Evolutionary conservation across 345 rosid genomes (phyloP).

Genomic region (Heritiera fomes): DNA sequence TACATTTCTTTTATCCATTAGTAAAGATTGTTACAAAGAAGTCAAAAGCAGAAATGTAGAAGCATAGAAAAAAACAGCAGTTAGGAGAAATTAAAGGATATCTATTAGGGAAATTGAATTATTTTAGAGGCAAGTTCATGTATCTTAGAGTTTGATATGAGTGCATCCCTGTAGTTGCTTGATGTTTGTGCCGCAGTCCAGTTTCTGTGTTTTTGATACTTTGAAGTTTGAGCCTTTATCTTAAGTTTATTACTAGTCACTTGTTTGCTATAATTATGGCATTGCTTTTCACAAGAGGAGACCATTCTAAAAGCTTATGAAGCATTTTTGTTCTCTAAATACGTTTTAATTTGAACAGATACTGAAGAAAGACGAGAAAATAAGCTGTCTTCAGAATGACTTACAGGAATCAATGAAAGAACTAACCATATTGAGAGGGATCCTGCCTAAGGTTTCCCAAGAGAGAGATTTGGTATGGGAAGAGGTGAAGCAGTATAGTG

Average conservation of each 20-base stretch:
- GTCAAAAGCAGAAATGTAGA: background rate
- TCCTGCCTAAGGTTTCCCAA: slow-evolving; percentile 63
- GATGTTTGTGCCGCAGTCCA: background rate
- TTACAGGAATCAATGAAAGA: slow-evolving; percentile 72
- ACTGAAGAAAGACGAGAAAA: slow-evolving; percentile 74
- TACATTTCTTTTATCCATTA: background rate
- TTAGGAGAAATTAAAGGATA: background rate
- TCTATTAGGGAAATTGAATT: background rate
- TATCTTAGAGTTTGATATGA: slow-evolving; percentile 13
- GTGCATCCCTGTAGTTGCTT: slow-evolving; percentile 5
- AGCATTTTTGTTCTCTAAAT: background rate
- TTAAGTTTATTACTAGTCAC: background rate
- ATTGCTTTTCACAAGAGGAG: background rate
- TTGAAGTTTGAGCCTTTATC: background rate
- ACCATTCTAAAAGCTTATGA: background rate
- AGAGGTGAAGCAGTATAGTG: slow-evolving; percentile 72
- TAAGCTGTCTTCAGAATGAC: slow-evolving; percentile 47
- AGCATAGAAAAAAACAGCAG: background rate
- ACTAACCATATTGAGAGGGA: slow-evolving; percentile 41
- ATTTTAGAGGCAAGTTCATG: background rate
- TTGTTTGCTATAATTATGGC: background rate
- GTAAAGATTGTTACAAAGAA: background rate
- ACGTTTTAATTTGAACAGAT: slow-evolving; percentile 41
- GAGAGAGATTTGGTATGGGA: slow-evolving; percentile 92
- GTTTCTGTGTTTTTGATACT: background rate